Percentiles rank a stretch among this genome's conserved stretches.
Conservation (phyloP, 495 filamentous ascomycete genomes). For the Aspergillus diversus region DNA sequence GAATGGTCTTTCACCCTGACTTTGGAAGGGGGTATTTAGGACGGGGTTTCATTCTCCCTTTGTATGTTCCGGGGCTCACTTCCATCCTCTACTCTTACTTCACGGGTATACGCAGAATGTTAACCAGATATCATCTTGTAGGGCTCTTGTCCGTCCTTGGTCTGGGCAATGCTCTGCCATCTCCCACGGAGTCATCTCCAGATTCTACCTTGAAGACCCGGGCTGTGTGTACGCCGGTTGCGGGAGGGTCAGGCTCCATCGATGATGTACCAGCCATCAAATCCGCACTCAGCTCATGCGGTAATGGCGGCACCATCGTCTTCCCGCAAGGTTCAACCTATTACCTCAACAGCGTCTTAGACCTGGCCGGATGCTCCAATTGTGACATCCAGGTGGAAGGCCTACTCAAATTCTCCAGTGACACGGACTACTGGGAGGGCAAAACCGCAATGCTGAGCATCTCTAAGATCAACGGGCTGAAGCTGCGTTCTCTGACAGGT, state of each 20-base stretch:
- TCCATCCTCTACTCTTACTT: too few relatives aligned
- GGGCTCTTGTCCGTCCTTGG: not conserved
- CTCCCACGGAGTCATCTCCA: not conserved
- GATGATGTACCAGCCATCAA: slow-evolving; percentile 47
- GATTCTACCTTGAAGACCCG: not conserved
- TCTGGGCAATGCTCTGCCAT: slow-evolving; percentile 4
- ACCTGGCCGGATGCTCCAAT: slow-evolving; percentile 38
- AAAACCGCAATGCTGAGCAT: slow-evolving; percentile 44
- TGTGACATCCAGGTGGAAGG: slow-evolving; percentile 51
- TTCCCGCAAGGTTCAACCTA: slow-evolving; percentile 47
- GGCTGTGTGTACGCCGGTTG: slow-evolving; percentile 39
- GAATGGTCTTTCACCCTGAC: not conserved
- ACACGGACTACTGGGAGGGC: slow-evolving; percentile 43
- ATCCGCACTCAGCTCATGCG: slow-evolving; percentile 40
- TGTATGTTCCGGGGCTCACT: too few relatives aligned
- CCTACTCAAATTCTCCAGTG: slow-evolving; percentile 39
- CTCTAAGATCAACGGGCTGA: slow-evolving; percentile 37
- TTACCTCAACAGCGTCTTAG: slow-evolving; percentile 42
- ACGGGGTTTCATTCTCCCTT: too few relatives aligned
- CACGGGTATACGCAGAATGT: too few relatives aligned
- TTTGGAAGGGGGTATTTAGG: too few relatives aligned
- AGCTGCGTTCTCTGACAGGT: slow-evolving; percentile 42
- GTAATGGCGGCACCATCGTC: slow-evolving; percentile 46
- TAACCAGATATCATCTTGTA: not conserved
- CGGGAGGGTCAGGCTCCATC: slow-evolving; percentile 28